Conservation (phyloP, 495 filamentous ascomycete genomes). For the Penicillium samsonianum region DNA sequence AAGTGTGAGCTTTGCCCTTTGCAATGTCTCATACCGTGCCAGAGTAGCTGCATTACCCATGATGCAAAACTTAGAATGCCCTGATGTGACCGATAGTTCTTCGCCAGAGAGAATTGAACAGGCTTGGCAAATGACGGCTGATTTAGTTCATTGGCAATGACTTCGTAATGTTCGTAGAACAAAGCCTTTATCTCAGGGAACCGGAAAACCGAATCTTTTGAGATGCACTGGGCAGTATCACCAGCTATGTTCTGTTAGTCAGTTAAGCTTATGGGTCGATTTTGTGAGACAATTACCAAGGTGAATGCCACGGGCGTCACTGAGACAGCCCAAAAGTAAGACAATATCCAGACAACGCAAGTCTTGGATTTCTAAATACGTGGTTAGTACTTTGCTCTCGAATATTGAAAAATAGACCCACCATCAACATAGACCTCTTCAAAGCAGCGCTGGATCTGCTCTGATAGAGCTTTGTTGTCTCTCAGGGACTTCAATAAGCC, state of each 20-base stretch:
- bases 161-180: slow-evolving; percentile 36
- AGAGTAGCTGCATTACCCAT: slow-evolving; percentile 35
- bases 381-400: slow-evolving; percentile 4
- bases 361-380: slow-evolving; percentile 43
- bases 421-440: slow-evolving; percentile 50
- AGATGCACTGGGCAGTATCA: slow-evolving; percentile 49
- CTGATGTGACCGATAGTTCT: slow-evolving; percentile 49
- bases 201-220: slow-evolving; percentile 45
- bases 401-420: slow-evolving; percentile 7
- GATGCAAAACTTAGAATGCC: slow-evolving; percentile 46
- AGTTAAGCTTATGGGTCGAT: background rate
- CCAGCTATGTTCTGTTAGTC: slow-evolving; percentile 30
- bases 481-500: slow-evolving; percentile 21
- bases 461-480: slow-evolving; percentile 13
- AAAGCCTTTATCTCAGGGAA: slow-evolving; percentile 45
- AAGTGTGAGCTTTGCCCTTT: background rate
- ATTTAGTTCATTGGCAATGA: slow-evolving; percentile 10
- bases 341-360: slow-evolving; percentile 40
- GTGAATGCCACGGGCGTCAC: slow-evolving; percentile 39
- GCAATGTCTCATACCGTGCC: slow-evolving; percentile 11
- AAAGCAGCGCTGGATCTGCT: slow-evolving; percentile 29
- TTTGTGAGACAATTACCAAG: slow-evolving; percentile 26
- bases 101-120: slow-evolving; percentile 29
- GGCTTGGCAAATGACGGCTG: slow-evolving; percentile 28
- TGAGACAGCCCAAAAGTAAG: slow-evolving; percentile 37